These are phyloP conservation scores for Bisporella sp. DNA, from an alignment of 2,329 filamentous ascomycete species.

Conservation along the genomic window DNA sequence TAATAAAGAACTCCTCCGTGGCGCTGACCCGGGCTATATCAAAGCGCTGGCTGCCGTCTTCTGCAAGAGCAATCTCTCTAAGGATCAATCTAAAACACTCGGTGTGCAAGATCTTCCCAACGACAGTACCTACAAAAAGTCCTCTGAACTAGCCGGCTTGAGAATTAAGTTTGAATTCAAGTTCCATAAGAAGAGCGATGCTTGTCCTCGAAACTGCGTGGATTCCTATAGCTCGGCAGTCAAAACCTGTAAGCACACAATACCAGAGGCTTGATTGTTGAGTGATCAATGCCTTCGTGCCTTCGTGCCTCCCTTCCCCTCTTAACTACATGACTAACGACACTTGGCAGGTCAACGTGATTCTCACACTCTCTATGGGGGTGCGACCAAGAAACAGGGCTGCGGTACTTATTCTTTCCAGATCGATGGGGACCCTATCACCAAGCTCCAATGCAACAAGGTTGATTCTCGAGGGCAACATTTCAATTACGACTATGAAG, in stretches of 20 bases:
- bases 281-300: background rate
- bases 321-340: too few relatives aligned
- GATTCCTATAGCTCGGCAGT: background rate
- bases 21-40: background rate
- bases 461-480: background rate
- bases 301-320: too few relatives aligned
- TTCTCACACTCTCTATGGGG: background rate
- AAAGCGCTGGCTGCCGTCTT: background rate
- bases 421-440: background rate
- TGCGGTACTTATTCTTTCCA: background rate
- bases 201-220: background rate
- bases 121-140: background rate
- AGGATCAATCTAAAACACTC: background rate
- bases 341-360: background rate
- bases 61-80: background rate
- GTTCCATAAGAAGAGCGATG: background rate
- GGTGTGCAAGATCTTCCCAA: background rate
- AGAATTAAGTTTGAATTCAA: background rate
- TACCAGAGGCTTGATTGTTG: background rate
- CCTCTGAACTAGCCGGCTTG: background rate
- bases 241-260: background rate
- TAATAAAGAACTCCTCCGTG: background rate
- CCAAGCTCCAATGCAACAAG: background rate
- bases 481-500: background rate
- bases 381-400: background rate